Conservation (phyloP, 1,284 basidiomycete species). For the Ganoderma sinense region DNA sequence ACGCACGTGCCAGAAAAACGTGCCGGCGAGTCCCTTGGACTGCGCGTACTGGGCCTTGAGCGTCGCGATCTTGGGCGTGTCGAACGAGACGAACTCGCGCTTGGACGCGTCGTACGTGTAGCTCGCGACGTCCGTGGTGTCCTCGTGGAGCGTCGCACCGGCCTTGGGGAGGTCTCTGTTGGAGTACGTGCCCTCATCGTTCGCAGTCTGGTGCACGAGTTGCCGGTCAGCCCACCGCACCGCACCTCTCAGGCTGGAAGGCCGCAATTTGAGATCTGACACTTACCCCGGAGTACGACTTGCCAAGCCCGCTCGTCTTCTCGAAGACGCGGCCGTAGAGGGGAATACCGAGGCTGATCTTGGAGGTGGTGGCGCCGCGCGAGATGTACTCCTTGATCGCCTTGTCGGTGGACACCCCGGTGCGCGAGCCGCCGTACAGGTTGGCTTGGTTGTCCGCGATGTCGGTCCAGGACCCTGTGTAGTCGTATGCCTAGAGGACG, state of each 20-base stretch:
- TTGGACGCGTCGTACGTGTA: constrained; percentile 79
- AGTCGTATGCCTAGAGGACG: constrained; percentile 72
- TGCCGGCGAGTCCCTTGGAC: constrained; percentile 70
- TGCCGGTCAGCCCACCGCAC: not conserved
- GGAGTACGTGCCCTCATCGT: constrained; percentile 74
- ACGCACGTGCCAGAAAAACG: constrained; percentile 84
- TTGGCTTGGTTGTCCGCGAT: constrained; percentile 83
- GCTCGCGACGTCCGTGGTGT: constrained; percentile 74
- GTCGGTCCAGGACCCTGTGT: constrained; percentile 74
- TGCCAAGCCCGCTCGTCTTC: constrained; percentile 78
- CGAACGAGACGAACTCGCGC: constrained; percentile 80
- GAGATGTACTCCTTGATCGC: constrained; percentile 74
- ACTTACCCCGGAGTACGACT: constrained; percentile 73
- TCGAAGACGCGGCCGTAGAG: constrained; percentile 88
- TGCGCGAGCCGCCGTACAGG: constrained; percentile 70
- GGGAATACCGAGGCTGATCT: constrained; percentile 88
- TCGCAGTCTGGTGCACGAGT: constrained; percentile 57
- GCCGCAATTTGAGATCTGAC: too few species aligned
- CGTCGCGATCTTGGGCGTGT: constrained; percentile 76
- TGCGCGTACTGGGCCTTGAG: constrained; percentile 83
- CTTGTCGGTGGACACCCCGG: constrained; percentile 72
- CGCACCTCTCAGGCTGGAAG: too few species aligned
- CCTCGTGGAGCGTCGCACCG: constrained; percentile 69
- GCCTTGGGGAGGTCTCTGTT: constrained; percentile 78
- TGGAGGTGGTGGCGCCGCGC: constrained; percentile 73